Evolutionary conservation across 257 asterid species (phyloP), one percentile per base, ranked within the genome.

Genomic region (Scutellaria minor): DNA sequence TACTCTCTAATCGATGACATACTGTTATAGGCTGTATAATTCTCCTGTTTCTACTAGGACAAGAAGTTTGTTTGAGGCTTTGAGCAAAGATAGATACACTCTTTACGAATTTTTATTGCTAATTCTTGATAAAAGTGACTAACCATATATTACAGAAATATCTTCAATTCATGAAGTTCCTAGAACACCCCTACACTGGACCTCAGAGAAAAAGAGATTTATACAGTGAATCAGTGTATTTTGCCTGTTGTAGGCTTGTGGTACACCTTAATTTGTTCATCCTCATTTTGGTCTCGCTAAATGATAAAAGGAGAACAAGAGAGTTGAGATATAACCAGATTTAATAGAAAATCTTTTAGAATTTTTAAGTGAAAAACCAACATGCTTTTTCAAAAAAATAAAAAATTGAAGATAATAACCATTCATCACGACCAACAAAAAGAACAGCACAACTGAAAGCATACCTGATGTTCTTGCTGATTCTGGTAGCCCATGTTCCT

Each of bases 401-500:
- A 35, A 8, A 14, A 13, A 13, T 24, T 52, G 61, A 48, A 13
- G 41, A 46, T 22, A 48, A 74, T 31, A 59, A 6, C 51, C 13
- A 41, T 22, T 66, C 56, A 71, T 60, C 56, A 51, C 22, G 8
- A 51, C 27, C 51, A 48, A 64, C 57, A 67, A 44, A 50, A 60
- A 51, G 9, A 65, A 10, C 35, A 71, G 66, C 40, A 79, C 44
- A 74, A 37, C 59, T 20, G 52, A 76, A 78, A 74, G 41, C 76
- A 66, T 18, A 95, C 99, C 89, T 85, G 82, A 61, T 95, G 96
- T 68, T 87, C 98, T 13, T 93, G 91, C 86, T 88, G 97, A 64
- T 88, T 86, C 81, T 95, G 99, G 80, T 88, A 92, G 69, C 96
- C 99, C 96, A 88, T 82, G 81, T 90, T 95, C 80, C 99, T 95